Evolutionary conservation across 2,329 filamentous ascomycete genomes (phyloP).

Genomic region (Elsinoe ampelina): DNA sequence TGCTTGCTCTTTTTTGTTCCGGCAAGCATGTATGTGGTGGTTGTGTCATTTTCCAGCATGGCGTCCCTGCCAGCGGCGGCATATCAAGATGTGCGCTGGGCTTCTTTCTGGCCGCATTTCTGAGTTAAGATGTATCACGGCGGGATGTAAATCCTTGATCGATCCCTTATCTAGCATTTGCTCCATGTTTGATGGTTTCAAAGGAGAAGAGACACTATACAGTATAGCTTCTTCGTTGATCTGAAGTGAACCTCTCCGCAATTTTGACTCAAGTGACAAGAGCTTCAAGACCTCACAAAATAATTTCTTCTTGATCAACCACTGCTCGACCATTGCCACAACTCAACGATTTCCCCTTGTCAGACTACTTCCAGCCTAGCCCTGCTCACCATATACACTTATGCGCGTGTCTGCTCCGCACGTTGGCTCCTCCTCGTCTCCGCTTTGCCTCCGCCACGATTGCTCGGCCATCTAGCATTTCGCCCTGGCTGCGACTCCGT

Average conservation of each 20-base stretch:
- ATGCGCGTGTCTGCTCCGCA: neutral
- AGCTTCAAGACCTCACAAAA: conserved; percentile 8
- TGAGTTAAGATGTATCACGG: neutral
- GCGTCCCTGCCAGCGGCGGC: neutral
- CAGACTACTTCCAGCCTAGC: neutral
- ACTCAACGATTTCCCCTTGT: neutral
- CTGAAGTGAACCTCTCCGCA: neutral
- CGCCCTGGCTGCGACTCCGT: neutral
- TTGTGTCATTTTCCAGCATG: neutral
- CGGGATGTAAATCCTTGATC: too few species aligned
- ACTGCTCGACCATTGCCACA: neutral
- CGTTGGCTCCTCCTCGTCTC: neutral
- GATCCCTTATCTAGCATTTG: too few species aligned
- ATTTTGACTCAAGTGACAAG: neutral
- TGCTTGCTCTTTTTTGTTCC: neutral
- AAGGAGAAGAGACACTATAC: too few species aligned
- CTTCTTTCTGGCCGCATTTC: neutral
- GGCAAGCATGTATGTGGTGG: neutral
- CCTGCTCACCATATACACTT: neutral
- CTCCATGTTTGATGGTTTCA: too few species aligned
- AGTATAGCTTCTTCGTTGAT: too few species aligned
- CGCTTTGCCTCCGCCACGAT: conserved; percentile 1
- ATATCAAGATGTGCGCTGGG: neutral
- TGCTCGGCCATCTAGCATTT: neutral
- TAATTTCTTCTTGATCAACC: neutral